Conservation (phyloP, 345 rosid genomes). For the Cardamine occulta region DNA sequence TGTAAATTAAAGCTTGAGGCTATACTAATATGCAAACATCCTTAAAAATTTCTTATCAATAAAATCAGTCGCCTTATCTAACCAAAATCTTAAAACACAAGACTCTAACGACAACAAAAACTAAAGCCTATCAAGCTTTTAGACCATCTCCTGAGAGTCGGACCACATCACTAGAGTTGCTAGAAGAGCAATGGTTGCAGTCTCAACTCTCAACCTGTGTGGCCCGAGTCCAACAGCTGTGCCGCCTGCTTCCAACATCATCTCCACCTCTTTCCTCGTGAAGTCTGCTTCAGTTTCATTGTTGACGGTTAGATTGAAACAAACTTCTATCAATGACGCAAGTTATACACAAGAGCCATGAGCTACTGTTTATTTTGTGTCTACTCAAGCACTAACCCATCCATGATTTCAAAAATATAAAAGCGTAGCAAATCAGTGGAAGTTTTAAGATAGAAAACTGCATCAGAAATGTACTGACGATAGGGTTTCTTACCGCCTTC, state of each 20-base stretch:
- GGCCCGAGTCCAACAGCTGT: conserved; percentile 81
- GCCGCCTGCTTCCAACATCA: conserved; percentile 70
- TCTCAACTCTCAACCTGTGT: conserved; percentile 85
- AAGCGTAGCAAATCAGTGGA: neutral
- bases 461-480: neutral
- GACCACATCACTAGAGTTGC: conserved; percentile 88
- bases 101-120: neutral
- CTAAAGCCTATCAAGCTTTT: conserved; percentile 21
- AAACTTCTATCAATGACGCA: neutral
- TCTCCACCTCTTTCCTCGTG: conserved; percentile 58
- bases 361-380: neutral
- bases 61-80: no score
- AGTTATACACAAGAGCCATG: conserved; percentile 4
- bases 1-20: neutral
- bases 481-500: conserved; percentile 70
- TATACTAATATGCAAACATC: neutral
- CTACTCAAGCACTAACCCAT: conserved; percentile 3
- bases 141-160: conserved; percentile 51
- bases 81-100: conserved; percentile 10
- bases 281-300: conserved; percentile 25
- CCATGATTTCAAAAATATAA: neutral
- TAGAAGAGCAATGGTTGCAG: conserved; percentile 81
- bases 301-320: conserved; percentile 11
- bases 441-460: neutral
- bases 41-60: neutral